Evolutionary conservation across 2,329 filamentous ascomycete species (phyloP).

Genomic region (Exserohilum turcica): DNA sequence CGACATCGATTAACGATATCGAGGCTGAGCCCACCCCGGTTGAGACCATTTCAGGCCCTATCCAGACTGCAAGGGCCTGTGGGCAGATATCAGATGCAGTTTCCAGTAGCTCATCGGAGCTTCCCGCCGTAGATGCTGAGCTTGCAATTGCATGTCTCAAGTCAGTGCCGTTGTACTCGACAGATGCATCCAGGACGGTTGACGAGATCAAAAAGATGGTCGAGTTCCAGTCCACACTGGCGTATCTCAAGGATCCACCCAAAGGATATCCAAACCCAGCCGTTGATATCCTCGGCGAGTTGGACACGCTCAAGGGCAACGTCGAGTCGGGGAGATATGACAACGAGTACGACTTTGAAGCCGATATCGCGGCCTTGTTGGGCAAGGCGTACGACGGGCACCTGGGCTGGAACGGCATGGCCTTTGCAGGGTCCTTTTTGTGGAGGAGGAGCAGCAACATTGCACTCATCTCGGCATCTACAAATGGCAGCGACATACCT

Average conservation of each 20-base stretch:
- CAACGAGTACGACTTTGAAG: conserved; percentile 52
- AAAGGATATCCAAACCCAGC: conserved; percentile 45
- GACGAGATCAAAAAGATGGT: conserved; percentile 42
- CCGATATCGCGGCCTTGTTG: conserved; percentile 41
- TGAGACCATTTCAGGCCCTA: conserved; percentile 34
- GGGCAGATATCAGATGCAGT: conserved; percentile 31
- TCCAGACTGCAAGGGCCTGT: conserved; percentile 39
- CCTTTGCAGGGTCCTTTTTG: conserved; percentile 44
- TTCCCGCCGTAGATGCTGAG: conserved; percentile 39
- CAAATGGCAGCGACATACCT: conserved; percentile 35
- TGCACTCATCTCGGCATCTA: conserved; percentile 40
- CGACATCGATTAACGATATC: conserved; percentile 27
- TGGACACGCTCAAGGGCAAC: conserved; percentile 44
- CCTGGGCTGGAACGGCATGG: conserved; percentile 45
- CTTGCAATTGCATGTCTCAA: conserved; percentile 46
- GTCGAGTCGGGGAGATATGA: conserved; percentile 40
- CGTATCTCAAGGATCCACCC: conserved; percentile 49
- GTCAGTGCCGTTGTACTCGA: conserved; percentile 41
- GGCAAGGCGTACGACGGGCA: conserved; percentile 44
- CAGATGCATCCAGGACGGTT: conserved; percentile 36
- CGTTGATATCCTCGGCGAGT: conserved; percentile 46
- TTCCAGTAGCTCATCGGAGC: conserved; percentile 9
- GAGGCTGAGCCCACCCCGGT: conserved; percentile 33
- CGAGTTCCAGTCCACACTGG: conserved; percentile 50
- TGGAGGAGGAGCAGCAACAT: conserved; percentile 39